These are phyloP conservation scores for Rubia yunnanensis DNA, from an alignment of 257 asterid species.

Conservation along the genomic window DNA sequence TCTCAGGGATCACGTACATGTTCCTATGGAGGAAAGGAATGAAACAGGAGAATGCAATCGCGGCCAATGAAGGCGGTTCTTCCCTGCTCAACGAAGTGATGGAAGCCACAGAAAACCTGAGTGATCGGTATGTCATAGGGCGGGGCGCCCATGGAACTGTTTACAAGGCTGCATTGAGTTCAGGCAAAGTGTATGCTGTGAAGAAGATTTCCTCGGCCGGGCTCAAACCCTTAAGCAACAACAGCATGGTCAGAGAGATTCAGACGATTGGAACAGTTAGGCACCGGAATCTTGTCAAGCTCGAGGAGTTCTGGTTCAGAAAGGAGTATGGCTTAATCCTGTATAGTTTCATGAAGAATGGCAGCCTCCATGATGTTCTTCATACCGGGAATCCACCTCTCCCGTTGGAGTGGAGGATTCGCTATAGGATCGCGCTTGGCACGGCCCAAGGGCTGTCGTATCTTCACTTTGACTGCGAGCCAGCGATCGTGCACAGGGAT, in stretches of 20 bases:
- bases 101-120: constrained; percentile 60
- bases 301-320: constrained; percentile 73
- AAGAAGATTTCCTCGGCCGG: constrained; percentile 51
- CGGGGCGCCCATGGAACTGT: constrained; percentile 80
- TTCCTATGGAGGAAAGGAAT: constrained; percentile 20
- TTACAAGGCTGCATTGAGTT: constrained; percentile 50
- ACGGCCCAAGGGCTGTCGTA: constrained; percentile 69
- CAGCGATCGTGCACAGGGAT: constrained; percentile 64
- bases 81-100: constrained; percentile 60
- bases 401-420: constrained; percentile 45
- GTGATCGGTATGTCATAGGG: constrained; percentile 47
- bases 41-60: constrained; percentile 14
- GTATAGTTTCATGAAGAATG: constrained; percentile 60
- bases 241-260: constrained; percentile 61
- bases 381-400: constrained; percentile 31
- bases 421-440: constrained; percentile 62
- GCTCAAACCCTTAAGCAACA: constrained; percentile 27
- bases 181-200: constrained; percentile 52
- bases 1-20: constrained; percentile 27
- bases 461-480: constrained; percentile 82
- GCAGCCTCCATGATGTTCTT: constrained; percentile 72
- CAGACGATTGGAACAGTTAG: constrained; percentile 71
- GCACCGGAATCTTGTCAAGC: constrained; percentile 65
- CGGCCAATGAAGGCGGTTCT: constrained; percentile 52
- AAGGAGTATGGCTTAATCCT: constrained; percentile 61